Evolutionary conservation across 208 protist genomes (phyloP).

Genomic region (Trypanosoma boissoni): DNA sequence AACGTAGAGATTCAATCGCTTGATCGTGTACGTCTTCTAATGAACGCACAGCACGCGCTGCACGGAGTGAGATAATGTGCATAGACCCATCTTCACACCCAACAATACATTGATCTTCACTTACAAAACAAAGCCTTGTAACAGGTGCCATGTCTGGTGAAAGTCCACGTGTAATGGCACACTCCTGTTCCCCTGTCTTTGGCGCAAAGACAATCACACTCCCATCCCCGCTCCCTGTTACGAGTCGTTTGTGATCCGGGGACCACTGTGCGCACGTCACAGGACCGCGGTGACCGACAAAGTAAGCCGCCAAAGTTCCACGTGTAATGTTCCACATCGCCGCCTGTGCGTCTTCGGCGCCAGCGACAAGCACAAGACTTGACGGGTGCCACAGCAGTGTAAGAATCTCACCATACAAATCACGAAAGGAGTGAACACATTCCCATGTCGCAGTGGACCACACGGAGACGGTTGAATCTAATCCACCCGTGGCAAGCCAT

Average conservation of each 20-base stretch:
- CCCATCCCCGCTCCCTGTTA: constrained; percentile 91
- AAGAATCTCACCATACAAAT: constrained; percentile 82
- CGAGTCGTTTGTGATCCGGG: constrained; percentile 80
- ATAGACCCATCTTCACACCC: constrained; percentile 87
- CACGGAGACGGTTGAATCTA: constrained; percentile 66
- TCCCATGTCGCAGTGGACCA: constrained; percentile 86
- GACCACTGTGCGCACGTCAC: constrained; percentile 87
- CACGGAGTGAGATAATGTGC: constrained; percentile 68
- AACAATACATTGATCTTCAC: constrained; percentile 70
- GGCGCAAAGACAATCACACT: constrained; percentile 90
- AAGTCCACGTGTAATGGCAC: constrained; percentile 59
- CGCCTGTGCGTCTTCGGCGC: constrained; percentile 86
- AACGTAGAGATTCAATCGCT: constrained; percentile 73
- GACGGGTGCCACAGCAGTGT: constrained; percentile 93
- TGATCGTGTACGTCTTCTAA: constrained; percentile 75
- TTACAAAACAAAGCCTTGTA: constrained; percentile 50
- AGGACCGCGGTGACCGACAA: constrained; percentile 85
- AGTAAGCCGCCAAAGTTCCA: constrained; percentile 89
- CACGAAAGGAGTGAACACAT: constrained; percentile 62
- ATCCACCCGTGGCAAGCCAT: constrained; percentile 69
- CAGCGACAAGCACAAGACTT: constrained; percentile 87
- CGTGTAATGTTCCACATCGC: constrained; percentile 94
- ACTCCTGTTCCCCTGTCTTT: constrained; percentile 77
- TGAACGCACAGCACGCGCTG: constrained; percentile 55
- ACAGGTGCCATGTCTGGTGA: constrained; percentile 71